A percentile compares a stretch with the other conserved stretches of the same genome.
Evolutionary conservation across 1,284 basidiomycete species (phyloP).

Genomic region (Coniferiporia sulphurascens): DNA sequence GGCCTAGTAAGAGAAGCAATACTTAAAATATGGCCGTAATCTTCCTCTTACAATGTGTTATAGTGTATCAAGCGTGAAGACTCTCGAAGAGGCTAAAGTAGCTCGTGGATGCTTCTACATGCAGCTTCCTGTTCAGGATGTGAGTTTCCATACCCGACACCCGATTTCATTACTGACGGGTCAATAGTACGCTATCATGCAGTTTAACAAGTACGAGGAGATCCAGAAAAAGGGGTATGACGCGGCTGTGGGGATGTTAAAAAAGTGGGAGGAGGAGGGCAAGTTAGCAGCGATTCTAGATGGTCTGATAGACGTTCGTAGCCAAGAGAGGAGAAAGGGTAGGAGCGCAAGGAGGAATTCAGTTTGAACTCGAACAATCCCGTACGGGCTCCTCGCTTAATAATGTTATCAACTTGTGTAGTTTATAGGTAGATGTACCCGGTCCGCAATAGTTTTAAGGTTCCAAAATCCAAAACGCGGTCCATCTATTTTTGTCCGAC

Average conservation of each 20-base stretch:
- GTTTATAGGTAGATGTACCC: too few relatives aligned
- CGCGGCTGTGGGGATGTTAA: conserved; percentile 69
- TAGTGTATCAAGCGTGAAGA: conserved; percentile 94
- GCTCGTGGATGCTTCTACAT: conserved; percentile 89
- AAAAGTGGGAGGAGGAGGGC: conserved; percentile 79
- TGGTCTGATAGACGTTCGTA: conserved; percentile 43
- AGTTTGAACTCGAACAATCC: conserved; percentile 31
- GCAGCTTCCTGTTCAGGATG: conserved; percentile 91
- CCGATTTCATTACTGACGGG: conserved; percentile 24
- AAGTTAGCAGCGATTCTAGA: conserved; percentile 70
- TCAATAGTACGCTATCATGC: conserved; percentile 68
- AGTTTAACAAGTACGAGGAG: conserved; percentile 79
- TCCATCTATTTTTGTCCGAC: too few relatives aligned
- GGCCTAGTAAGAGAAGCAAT: conserved; percentile 70
- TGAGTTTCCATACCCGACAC: conserved; percentile 28
- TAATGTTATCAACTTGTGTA: too few relatives aligned
- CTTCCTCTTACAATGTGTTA: conserved; percentile 1
- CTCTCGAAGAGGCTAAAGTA: conserved; percentile 90
- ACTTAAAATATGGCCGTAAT: background rate
- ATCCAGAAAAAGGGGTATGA: conserved; percentile 82
- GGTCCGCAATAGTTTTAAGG: too few relatives aligned
- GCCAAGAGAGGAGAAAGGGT: conserved; percentile 58
- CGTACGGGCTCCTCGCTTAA: background rate
- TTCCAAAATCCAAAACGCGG: too few relatives aligned
- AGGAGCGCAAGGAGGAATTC: conserved; percentile 75